Conservation (phyloP, 1,284 basidiomycete genomes). For the Sutorius eximius region DNA sequence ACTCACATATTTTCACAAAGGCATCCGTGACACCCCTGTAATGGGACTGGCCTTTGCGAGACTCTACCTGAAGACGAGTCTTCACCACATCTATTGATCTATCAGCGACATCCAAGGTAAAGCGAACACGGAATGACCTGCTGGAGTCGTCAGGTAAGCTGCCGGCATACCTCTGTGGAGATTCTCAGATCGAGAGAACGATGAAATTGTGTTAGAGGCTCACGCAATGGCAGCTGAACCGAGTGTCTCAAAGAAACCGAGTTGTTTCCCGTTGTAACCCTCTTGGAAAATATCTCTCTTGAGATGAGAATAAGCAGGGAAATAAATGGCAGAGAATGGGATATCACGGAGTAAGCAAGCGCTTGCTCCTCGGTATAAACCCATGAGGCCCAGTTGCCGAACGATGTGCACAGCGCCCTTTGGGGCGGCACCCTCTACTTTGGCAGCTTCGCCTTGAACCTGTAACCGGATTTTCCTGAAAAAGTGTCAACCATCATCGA, state of each 20-base stretch:
- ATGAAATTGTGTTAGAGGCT: slow-evolving; percentile 36
- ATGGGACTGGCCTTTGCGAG: slow-evolving; percentile 86
- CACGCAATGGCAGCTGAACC: slow-evolving; percentile 80
- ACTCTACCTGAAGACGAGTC: slow-evolving; percentile 97
- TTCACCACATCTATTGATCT: slow-evolving; percentile 85
- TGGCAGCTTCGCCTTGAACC: slow-evolving; percentile 92
- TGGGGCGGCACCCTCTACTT: slow-evolving; percentile 73
- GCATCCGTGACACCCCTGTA: slow-evolving; percentile 94
- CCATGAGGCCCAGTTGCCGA: slow-evolving; percentile 87
- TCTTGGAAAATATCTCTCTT: slow-evolving; percentile 96
- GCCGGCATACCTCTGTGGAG: slow-evolving; percentile 87
- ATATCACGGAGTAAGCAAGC: slow-evolving; percentile 92
- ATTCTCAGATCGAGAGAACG: slow-evolving; percentile 18
- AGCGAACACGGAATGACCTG: slow-evolving; percentile 49
- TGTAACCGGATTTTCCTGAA: slow-evolving; percentile 94
- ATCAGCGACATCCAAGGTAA: slow-evolving; percentile 12
- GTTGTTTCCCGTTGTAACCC: slow-evolving; percentile 92
- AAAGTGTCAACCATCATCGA: slow-evolving; percentile 11
- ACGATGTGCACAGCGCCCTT: slow-evolving; percentile 92
- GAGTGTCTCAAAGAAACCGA: slow-evolving; percentile 90
- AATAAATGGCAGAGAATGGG: slow-evolving; percentile 88
- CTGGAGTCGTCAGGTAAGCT: slow-evolving; percentile 82
- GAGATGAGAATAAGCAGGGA: slow-evolving; percentile 78
- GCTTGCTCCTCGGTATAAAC: slow-evolving; percentile 88
- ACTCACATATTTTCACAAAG: slow-evolving; percentile 83